A percentile compares a stretch with the other conserved stretches of the same genome.
phyloP scores from a whole-genome alignment of 805 yeast species.

The Komagataella pseudopastoris region DNA sequence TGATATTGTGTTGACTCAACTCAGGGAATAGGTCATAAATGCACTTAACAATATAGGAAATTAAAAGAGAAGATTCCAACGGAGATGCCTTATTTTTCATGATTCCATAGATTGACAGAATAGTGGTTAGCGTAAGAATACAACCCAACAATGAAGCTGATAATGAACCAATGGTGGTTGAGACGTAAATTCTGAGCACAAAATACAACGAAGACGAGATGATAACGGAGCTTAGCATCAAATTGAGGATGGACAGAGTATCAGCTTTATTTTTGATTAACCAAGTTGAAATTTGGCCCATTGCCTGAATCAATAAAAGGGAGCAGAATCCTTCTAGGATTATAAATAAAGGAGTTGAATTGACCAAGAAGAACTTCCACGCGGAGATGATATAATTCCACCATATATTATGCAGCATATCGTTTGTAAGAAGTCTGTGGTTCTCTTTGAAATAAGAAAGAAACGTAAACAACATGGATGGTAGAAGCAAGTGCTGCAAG shows the following conservation, averaged over 20 bases:
- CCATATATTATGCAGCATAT: constrained; percentile 12
- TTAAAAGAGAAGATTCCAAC: constrained; percentile 75
- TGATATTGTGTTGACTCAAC: constrained; percentile 37
- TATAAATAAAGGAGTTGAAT: constrained; percentile 84
- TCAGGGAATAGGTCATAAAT: constrained; percentile 89
- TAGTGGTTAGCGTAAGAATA: constrained; percentile 59
- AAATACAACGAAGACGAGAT: constrained; percentile 69
- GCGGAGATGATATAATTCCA: constrained; percentile 32
- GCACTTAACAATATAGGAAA: constrained; percentile 87
- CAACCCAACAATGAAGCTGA: constrained; percentile 83
- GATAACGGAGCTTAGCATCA: constrained; percentile 60
- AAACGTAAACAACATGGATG: constrained; percentile 64
- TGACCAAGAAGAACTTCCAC: constrained; percentile 62
- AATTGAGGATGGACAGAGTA: constrained; percentile 62
- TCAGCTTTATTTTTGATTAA: constrained; percentile 51
- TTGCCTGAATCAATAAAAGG: constrained; percentile 79
- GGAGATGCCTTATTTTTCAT: constrained; percentile 76
- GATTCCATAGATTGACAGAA: constrained; percentile 74
- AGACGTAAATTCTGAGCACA: constrained; percentile 69
- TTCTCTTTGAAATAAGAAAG: constrained; percentile 36
- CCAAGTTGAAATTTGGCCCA: constrained; percentile 74
- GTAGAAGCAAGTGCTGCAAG: constrained; percentile 71
- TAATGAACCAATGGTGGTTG: constrained; percentile 47
- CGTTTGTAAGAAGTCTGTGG: constrained; percentile 6
- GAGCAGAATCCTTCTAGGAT: constrained; percentile 90